A percentile compares a stretch with the other conserved stretches of the same genome.
These are phyloP conservation scores for Trametes meyenii DNA, from an alignment of 768 basidiomycete genomes.

Conservation along the genomic window DNA sequence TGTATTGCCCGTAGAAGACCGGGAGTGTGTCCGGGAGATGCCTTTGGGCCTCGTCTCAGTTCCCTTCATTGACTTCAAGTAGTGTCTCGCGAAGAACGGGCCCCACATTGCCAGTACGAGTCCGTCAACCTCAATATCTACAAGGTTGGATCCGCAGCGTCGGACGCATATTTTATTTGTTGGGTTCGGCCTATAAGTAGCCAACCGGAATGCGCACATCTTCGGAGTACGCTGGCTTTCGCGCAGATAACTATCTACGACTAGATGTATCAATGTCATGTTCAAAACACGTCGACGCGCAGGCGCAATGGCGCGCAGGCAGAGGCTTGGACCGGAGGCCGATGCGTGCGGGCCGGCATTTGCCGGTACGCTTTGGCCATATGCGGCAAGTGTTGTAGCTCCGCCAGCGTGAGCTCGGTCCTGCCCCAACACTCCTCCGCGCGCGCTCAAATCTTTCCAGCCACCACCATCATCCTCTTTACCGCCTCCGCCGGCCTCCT, in stretches of 20 bases:
- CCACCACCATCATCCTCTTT: constrained; percentile 14
- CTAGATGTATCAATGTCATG: too few relatives aligned
- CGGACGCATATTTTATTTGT: too few relatives aligned
- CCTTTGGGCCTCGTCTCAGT: not conserved
- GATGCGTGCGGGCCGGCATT: not conserved
- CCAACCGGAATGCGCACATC: too few relatives aligned
- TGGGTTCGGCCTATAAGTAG: too few relatives aligned
- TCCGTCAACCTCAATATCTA: too few relatives aligned
- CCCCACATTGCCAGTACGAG: not conserved
- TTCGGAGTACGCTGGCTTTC: too few relatives aligned
- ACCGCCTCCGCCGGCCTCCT: constrained; percentile 7
- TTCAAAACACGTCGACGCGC: too few relatives aligned
- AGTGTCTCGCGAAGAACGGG: not conserved
- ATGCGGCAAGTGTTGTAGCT: constrained; percentile 22
- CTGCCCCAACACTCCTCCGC: not conserved
- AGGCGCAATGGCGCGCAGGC: too few relatives aligned
- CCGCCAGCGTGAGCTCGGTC: constrained; percentile 17
- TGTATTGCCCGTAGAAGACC: not conserved
- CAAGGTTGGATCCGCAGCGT: too few relatives aligned
- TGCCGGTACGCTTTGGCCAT: constrained; percentile 9
- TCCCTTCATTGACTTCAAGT: not conserved
- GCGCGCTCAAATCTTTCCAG: constrained; percentile 10
- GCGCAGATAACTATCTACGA: too few relatives aligned
- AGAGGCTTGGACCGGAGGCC: too few relatives aligned
- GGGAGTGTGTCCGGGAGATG: not conserved